Percentiles rank a stretch among this genome's conserved stretches.
phyloP scores from a whole-genome alignment of 352 stramenopile species.

The Phytophthora brassicae region DNA sequence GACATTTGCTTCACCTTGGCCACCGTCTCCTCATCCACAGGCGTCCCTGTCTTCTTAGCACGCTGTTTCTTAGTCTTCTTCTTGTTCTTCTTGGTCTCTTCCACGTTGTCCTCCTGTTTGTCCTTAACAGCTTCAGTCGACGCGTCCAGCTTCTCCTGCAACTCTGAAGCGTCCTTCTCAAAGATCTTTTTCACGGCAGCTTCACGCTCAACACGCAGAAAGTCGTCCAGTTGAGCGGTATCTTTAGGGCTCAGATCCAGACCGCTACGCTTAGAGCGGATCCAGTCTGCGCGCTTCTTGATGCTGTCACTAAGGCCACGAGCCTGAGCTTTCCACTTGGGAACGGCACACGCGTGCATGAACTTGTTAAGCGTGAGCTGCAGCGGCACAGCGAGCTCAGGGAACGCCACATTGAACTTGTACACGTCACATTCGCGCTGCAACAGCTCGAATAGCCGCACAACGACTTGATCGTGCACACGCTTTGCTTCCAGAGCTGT shows the following conservation, averaged over 20 bases:
- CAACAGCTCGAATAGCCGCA: slow-evolving; percentile 93
- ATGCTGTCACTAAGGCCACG: slow-evolving; percentile 66
- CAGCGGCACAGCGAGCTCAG: slow-evolving; percentile 92
- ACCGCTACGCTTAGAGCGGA: slow-evolving; percentile 90
- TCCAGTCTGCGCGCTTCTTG: slow-evolving; percentile 75
- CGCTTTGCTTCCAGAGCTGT: slow-evolving; percentile 83
- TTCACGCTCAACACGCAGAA: slow-evolving; percentile 81
- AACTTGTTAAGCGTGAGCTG: slow-evolving; percentile 90
- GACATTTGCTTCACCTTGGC: slow-evolving; percentile 81
- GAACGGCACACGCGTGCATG: slow-evolving; percentile 71
- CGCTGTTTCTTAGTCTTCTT: slow-evolving; percentile 48
- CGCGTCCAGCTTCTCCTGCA: slow-evolving; percentile 75
- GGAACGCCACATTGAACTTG: slow-evolving; percentile 95
- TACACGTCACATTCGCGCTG: slow-evolving; percentile 95
- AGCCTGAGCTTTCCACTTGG: slow-evolving; percentile 79
- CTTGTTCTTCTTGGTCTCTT: slow-evolving; percentile 29
- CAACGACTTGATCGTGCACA: slow-evolving; percentile 90
- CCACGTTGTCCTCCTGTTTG: slow-evolving; percentile 28
- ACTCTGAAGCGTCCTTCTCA: slow-evolving; percentile 54
- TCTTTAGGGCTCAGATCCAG: slow-evolving; percentile 89
- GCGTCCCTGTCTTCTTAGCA: slow-evolving; percentile 44
- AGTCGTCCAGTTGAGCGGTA: slow-evolving; percentile 83
- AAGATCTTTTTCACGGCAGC: slow-evolving; percentile 87
- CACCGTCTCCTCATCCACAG: slow-evolving; percentile 65
- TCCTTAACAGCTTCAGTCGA: slow-evolving; percentile 45